A percentile compares a stretch with the other conserved stretches of the same genome.
Conservation (phyloP, 1,284 basidiomycete species). For the Pyrrhoderma noxium region DNA sequence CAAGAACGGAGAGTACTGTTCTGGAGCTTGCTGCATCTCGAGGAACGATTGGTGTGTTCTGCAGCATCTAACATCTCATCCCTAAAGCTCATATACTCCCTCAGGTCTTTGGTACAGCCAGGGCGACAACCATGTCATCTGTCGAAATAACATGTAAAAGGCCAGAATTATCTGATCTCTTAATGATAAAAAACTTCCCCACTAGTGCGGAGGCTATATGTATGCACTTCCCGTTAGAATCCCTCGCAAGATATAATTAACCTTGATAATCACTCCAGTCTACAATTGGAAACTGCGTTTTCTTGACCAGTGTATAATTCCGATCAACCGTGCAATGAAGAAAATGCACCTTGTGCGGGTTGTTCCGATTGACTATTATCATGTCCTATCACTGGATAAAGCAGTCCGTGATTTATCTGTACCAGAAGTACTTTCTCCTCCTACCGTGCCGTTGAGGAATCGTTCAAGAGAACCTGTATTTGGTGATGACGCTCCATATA, state of each 20-base stretch:
- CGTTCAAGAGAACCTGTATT: background rate
- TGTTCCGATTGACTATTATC: conserved; percentile 1
- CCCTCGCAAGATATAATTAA: too few relatives aligned
- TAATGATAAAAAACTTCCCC: background rate
- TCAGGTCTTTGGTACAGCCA: background rate
- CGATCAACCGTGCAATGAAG: background rate
- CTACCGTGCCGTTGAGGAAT: background rate
- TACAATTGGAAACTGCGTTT: conserved; percentile 9
- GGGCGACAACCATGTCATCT: background rate
- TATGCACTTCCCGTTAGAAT: background rate
- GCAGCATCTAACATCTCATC: background rate
- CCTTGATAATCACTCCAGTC: too few relatives aligned
- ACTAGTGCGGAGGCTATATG: conserved; percentile 3
- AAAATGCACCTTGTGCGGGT: background rate
- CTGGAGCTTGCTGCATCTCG: conserved; percentile 8
- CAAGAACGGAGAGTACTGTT: conserved; percentile 8
- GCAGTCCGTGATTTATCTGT: conserved; percentile 7
- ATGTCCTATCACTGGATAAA: conserved; percentile 2
- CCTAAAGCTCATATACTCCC: too few relatives aligned
- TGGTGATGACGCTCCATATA: background rate
- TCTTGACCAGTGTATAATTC: conserved; percentile 5
- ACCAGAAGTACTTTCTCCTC: background rate
- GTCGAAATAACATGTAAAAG: background rate
- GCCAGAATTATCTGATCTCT: background rate
- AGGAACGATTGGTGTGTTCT: conserved; percentile 3